A percentile compares a stretch with the other conserved stretches of the same genome.
These are phyloP conservation scores for Rhododendron ovatum DNA, from an alignment of 148 eudicot species.

Conservation along the genomic window DNA sequence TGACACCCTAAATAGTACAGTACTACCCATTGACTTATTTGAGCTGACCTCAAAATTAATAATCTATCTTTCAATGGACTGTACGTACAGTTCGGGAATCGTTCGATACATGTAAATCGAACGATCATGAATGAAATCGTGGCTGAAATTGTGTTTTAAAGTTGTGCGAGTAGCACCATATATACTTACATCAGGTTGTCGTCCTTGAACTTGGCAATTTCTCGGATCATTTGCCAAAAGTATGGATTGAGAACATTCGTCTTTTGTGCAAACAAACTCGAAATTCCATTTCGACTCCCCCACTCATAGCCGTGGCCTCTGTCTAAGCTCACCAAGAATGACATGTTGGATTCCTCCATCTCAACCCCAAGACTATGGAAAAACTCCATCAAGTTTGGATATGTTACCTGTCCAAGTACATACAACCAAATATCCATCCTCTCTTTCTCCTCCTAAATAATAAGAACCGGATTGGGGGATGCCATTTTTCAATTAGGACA, in stretches of 20 bases:
- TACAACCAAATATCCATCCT: not conserved
- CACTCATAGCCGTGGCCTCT: slow-evolving; percentile 79
- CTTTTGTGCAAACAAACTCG: slow-evolving; percentile 78
- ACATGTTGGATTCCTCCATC: slow-evolving; percentile 82
- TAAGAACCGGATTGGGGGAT: too few relatives aligned
- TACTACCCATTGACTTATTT: not conserved
- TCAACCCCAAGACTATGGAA: slow-evolving; percentile 83
- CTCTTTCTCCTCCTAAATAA: too few relatives aligned
- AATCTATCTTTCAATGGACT: too few relatives aligned
- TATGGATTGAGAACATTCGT: slow-evolving; percentile 59
- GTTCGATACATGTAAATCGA: too few relatives aligned
- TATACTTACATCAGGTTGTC: slow-evolving; percentile 50
- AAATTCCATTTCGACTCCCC: slow-evolving; percentile 84
- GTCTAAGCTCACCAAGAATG: slow-evolving; percentile 84
- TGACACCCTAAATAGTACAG: too few relatives aligned
- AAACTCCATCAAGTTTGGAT: slow-evolving; percentile 89
- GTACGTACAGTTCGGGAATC: too few relatives aligned
- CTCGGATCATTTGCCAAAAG: slow-evolving; percentile 81
- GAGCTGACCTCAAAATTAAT: too few relatives aligned
- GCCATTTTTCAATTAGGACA: too few relatives aligned
- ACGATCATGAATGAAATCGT: too few relatives aligned
- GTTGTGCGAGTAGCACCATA: too few relatives aligned
- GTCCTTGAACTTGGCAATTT: slow-evolving; percentile 63
- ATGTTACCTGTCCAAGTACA: slow-evolving; percentile 61
- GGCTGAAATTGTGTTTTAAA: too few relatives aligned